Base-by-base conservation (phyloP, 805 yeast genomes). In the Kluyveromyces dobzhanskii region DNA sequence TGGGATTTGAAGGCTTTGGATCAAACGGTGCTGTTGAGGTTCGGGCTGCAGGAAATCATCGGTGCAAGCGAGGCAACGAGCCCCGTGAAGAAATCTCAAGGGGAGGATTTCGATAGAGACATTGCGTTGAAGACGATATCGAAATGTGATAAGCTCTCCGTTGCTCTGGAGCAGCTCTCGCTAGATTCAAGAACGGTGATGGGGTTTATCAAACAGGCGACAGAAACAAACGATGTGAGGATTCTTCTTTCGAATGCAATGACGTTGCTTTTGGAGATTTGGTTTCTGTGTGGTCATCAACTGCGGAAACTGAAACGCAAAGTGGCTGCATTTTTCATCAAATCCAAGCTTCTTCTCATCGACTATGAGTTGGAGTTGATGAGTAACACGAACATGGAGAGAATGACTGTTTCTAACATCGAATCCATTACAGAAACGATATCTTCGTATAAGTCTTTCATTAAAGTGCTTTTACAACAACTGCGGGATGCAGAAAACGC, bases 341-440 rank as follows among this genome's bases (percentile, higher is more conserved):
- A 76, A 51, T 79, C 86, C 17, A 78, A 75, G 47, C 63, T 81
- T 37, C 71, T 80, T 24, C 64, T 72, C 11, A 80, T 81, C 13
- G 83, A 82, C n/a, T 66, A 70, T 27, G 84, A 79, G 44, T 54
- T 81, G 37, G 78, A 74, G 41, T 52, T 57, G 16, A 51, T 66
- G 37, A 54, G 65, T 27, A 41, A 35, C 52, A 45, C 36, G 49
- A 34, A 50, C 2, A 28, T 49, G 24, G 50, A 23, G 7, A 19
- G 31, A 17, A 19, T 38, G 34, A 33, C n/a, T 18, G 32, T 34
- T 29, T 37, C 24, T 42, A 42, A 39, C 14, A 17, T 17, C 2
- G 36, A 35, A 14, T 34, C 53, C 3, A 69, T 71, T 56, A 59
- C 68, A 31, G 64, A 60, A 1, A 70, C 73, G 2, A 62, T 73